Base-by-base conservation (phyloP, 2,329 filamentous ascomycete genomes). In the Pestalotiopsis sp. region DNA sequence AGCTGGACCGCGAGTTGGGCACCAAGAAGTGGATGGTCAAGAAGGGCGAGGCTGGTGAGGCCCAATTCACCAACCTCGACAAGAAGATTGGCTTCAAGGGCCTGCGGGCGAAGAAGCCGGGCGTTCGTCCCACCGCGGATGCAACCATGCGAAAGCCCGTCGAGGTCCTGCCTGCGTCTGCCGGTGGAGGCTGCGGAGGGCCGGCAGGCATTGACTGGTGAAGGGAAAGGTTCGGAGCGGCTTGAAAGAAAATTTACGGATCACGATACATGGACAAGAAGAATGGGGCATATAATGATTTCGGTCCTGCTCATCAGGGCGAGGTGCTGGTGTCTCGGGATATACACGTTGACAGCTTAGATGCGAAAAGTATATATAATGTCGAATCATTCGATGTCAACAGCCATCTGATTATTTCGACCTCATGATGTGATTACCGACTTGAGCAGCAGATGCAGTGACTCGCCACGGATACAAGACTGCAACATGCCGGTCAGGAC, bases 11-110 rank as follows among this genome's bases (percentile, higher is more conserved):
- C 1, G 87, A 93, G 68, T 83, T 97, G 36, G 93, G 93, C 0
- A 97, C 94, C 0, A 84, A 85, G 74, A 91, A 88, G 81, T 97
- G 93, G 89, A 92, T 88, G 81, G 90, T 97, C 20, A 91, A 86
- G 82, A 92, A 91, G 79, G 91, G 86, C 1, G 93, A 96, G 80
- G 64, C 49, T 25, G 80, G 79, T 7, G 74, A 76, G 67, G 73
- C 71, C 7, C 80, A 79, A 56, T 81, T 84, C 66, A 81, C 77
- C 20, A 82, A 83, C 74, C 78, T 87, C 41, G 86, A 88, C 66
- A 75, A 73, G 68, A 83, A 81, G 76, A 83, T 86, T 68, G 77
- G 76, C 27, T 84, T 84, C 71, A 80, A 80, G 68, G 84, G 84
- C 0, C 73, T 77, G 20, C 76, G 83, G 41, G 83, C 79, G 14